Percentiles rank a stretch among this genome's conserved stretches.
Evolutionary conservation across 2,329 filamentous ascomycete species (phyloP).

Genomic region (Thermothelomyces thermophilus): DNA sequence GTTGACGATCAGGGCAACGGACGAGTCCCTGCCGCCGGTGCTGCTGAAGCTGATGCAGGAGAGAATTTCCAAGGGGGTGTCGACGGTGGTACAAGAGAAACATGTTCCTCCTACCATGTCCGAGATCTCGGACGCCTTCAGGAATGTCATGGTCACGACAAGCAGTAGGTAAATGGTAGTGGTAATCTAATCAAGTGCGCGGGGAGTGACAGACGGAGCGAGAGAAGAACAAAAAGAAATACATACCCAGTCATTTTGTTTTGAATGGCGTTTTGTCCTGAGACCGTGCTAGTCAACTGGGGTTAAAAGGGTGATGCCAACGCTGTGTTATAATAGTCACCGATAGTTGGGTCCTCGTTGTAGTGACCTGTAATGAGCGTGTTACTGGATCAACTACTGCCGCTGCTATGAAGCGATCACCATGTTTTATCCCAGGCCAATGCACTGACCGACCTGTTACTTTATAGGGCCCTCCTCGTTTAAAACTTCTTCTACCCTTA

Average conservation of each 20-base stretch:
- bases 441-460: no score
- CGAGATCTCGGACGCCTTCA: slow-evolving; percentile 51
- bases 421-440: no score
- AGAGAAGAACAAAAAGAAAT: background rate
- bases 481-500: no score
- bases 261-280: background rate
- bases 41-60: slow-evolving; percentile 85
- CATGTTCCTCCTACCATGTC: slow-evolving; percentile 37
- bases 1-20: slow-evolving; percentile 86
- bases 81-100: slow-evolving; percentile 34
- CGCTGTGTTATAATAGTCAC: no score
- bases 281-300: background rate
- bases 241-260: background rate
- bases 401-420: no score
- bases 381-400: no score
- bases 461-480: no score
- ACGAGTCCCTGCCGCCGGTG: slow-evolving; percentile 76
- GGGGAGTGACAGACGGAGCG: no score
- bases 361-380: no score
- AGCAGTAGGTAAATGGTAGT: slow-evolving; percentile 12
- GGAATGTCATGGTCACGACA: slow-evolving; percentile 46
- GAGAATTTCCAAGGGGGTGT: slow-evolving; percentile 54
- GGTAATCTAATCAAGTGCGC: background rate
- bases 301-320: background rate
- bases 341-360: no score